Percentiles rank a stretch among this genome's conserved stretches.
Conservation (phyloP, 192 early-diverging fungal species). For the Coemansia sp. region DNA sequence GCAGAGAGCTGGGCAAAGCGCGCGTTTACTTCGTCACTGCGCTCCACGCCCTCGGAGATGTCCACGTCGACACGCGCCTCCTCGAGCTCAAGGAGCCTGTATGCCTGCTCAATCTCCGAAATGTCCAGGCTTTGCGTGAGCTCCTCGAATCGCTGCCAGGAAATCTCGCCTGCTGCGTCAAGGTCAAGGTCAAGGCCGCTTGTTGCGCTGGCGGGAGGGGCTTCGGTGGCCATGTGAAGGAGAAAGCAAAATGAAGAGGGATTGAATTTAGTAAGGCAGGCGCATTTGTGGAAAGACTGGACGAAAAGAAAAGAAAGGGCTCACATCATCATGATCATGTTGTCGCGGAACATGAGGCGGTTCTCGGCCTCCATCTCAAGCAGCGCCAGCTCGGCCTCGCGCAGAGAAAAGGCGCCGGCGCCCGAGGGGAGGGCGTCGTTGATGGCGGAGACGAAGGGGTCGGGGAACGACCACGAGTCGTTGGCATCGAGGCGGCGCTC, state of each 20-base stretch:
- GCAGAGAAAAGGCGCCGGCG: slow-evolving; percentile 50
- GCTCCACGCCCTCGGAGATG: slow-evolving; percentile 35
- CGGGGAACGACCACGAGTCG: slow-evolving; percentile 54
- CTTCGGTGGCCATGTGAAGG: not conserved
- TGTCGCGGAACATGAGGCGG: slow-evolving; percentile 71
- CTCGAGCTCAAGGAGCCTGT: slow-evolving; percentile 44
- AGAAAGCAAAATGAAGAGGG: slow-evolving; percentile 4
- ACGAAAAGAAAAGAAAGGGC: not conserved
- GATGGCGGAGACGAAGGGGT: slow-evolving; percentile 57
- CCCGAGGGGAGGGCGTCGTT: slow-evolving; percentile 55
- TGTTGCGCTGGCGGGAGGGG: not conserved
- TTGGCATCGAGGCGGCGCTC: slow-evolving; percentile 54
- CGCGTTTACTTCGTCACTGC: slow-evolving; percentile 10
- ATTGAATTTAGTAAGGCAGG: not conserved
- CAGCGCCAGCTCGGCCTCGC: slow-evolving; percentile 63
- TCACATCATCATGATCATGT: slow-evolving; percentile 67
- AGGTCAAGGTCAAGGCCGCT: slow-evolving; percentile 14
- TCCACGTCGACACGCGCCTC: slow-evolving; percentile 51
- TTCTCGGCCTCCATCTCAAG: slow-evolving; percentile 63
- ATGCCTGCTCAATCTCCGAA: slow-evolving; percentile 35
- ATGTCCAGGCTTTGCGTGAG: slow-evolving; percentile 18
- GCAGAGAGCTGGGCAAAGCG: slow-evolving; percentile 18
- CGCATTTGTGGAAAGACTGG: not conserved
- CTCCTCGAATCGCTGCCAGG: slow-evolving; percentile 18
- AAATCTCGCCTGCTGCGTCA: slow-evolving; percentile 17